These are phyloP conservation scores for Phragmites australis DNA, from an alignment of 176 grass and related monocot genomes.

Conservation along the genomic window DNA sequence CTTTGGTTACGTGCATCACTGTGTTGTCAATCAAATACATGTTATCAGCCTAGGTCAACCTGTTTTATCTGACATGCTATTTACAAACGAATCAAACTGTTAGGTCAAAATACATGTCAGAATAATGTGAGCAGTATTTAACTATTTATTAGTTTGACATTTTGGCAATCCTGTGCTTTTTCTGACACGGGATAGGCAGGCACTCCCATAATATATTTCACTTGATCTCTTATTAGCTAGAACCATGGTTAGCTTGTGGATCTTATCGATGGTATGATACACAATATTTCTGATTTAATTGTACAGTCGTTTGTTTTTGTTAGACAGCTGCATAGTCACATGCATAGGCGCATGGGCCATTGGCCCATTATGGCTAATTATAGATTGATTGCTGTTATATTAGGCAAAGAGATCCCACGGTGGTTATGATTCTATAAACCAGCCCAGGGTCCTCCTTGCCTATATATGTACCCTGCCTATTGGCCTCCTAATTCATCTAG, in stretches of 20 bases:
- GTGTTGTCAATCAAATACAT: not conserved
- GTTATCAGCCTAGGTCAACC: not conserved
- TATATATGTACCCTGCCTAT: not conserved
- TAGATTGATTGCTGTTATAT: not conserved
- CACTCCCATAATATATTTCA: not conserved
- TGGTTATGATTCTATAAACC: not conserved
- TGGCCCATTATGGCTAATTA: not conserved
- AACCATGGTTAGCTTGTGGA: not conserved
- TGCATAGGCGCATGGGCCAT: not conserved
- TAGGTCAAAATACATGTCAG: not conserved
- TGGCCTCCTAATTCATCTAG: not conserved
- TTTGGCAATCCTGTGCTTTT: not conserved
- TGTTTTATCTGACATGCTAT: not conserved
- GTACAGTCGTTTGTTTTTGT: too few species aligned
- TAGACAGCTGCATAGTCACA: too few species aligned
- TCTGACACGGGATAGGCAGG: not conserved
- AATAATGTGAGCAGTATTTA: not conserved
- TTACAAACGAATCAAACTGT: not conserved
- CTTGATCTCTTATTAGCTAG: not conserved
- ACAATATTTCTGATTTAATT: not conserved
- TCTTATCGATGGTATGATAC: not conserved
- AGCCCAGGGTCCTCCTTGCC: not conserved
- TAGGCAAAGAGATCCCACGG: not conserved
- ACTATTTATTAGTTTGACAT: not conserved
- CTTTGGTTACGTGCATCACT: conserved; percentile 5